These are phyloP conservation scores for Mycena olivaceomarginata DNA, from an alignment of 768 basidiomycete species.

Conservation along the genomic window DNA sequence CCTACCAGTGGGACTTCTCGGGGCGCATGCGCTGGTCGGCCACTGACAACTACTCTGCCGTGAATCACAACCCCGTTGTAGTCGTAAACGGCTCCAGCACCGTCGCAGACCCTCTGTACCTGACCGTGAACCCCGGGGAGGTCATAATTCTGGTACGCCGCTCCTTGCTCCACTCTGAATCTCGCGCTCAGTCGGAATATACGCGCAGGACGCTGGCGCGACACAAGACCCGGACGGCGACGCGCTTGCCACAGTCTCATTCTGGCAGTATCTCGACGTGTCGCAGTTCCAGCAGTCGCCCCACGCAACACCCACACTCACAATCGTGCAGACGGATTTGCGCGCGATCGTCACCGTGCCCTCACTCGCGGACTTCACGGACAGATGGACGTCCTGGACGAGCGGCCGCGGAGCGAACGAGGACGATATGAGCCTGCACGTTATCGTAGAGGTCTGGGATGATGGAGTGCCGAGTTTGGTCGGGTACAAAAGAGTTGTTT, in stretches of 20 bases:
- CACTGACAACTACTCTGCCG: constrained; percentile 23
- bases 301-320: constrained; percentile 1
- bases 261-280: constrained; percentile 36
- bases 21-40: constrained; percentile 40
- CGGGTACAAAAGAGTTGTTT: constrained; percentile 34
- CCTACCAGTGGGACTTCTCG: constrained; percentile 43
- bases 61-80: constrained; percentile 39
- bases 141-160: constrained; percentile 2
- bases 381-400: neutral
- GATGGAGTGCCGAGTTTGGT: constrained; percentile 30
- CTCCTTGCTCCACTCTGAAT: neutral
- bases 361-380: neutral
- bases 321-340: constrained; percentile 6
- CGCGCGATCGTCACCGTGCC: constrained; percentile 1
- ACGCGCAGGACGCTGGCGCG: constrained; percentile 3
- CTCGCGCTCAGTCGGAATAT: neutral
- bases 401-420: constrained; percentile 30
- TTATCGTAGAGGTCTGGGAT: constrained; percentile 40
- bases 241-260: constrained; percentile 7
- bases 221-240: constrained; percentile 37
- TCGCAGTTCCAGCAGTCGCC: constrained; percentile 20
- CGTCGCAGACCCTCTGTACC: neutral
- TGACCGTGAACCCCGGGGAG: constrained; percentile 9
- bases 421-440: constrained; percentile 35
- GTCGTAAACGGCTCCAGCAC: constrained; percentile 30